A percentile compares a stretch with the other conserved stretches of the same genome.
Conservation (phyloP, 768 basidiomycete genomes). For the Rhizopogon vesiculosus region DNA sequence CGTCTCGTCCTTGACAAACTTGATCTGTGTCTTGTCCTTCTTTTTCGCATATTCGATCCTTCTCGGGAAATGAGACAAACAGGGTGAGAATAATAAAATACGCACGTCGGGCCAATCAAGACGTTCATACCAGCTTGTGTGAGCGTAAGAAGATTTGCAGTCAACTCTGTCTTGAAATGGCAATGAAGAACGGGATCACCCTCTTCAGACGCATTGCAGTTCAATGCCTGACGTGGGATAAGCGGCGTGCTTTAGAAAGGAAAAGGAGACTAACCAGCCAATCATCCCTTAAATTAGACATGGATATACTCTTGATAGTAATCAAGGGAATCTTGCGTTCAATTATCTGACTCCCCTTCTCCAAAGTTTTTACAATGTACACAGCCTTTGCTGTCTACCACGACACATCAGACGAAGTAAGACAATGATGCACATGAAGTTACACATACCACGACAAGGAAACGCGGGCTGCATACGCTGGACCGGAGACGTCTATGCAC, state of each 20-base stretch:
- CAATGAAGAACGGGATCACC: slow-evolving; percentile 92
- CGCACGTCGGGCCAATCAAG: slow-evolving; percentile 73
- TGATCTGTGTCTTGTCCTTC: slow-evolving; percentile 92
- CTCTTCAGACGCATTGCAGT: slow-evolving; percentile 78
- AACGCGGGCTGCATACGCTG: slow-evolving; percentile 89
- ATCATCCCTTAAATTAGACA: slow-evolving; percentile 91
- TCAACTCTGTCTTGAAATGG: slow-evolving; percentile 93
- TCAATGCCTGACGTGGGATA: slow-evolving; percentile 57
- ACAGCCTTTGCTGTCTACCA: slow-evolving; percentile 60
- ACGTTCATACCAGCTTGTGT: slow-evolving; percentile 76
- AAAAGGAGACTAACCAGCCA: slow-evolving; percentile 69
- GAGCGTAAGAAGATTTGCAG: slow-evolving; percentile 73
- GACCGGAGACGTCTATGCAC: slow-evolving; percentile 84
- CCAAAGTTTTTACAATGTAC: slow-evolving; percentile 62
- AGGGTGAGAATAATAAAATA: slow-evolving; percentile 5
- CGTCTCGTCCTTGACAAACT: slow-evolving; percentile 86
- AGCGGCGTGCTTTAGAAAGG: background rate
- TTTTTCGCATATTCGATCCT: slow-evolving; percentile 93
- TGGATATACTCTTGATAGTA: slow-evolving; percentile 79
- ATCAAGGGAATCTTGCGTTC: slow-evolving; percentile 90
- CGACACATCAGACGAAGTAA: background rate
- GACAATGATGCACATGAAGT: background rate
- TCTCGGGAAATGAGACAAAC: slow-evolving; percentile 9
- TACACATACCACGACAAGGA: slow-evolving; percentile 74
- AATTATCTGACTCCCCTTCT: slow-evolving; percentile 59